phyloP scores from a whole-genome alignment of 805 yeast genomes.

The Schwanniomyces sp. region DNA sequence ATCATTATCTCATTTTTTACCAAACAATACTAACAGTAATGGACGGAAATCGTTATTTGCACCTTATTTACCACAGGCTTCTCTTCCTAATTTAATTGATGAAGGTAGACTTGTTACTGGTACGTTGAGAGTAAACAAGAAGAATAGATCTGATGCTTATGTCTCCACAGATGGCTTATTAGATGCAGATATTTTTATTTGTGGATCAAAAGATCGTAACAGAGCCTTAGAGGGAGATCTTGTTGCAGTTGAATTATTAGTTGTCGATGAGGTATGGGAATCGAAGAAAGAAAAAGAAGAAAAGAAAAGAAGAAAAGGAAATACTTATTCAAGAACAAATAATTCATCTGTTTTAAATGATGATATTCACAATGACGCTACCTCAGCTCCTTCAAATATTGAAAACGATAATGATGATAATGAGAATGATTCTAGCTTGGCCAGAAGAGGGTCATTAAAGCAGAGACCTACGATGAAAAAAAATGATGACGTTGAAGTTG shows the following conservation, averaged over 20 bases:
- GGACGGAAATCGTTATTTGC: constrained; percentile 85
- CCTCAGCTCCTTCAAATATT: constrained; percentile 47
- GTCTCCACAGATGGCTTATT: constrained; percentile 95
- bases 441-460: constrained; percentile 84
- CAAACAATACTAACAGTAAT: constrained; percentile 34
- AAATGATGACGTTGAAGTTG: constrained; percentile 97
- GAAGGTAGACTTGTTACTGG: constrained; percentile 95
- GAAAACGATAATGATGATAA: constrained; percentile 23
- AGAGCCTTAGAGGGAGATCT: constrained; percentile 96
- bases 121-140: constrained; percentile 88
- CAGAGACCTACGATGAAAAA: constrained; percentile 97
- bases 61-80: constrained; percentile 92
- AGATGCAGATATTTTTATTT: constrained; percentile 95
- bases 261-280: constrained; percentile 97
- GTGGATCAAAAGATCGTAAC: constrained; percentile 97
- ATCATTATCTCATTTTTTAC: constrained; percentile 38
- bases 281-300: constrained; percentile 96
- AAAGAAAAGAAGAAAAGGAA: constrained; percentile 85
- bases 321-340: constrained; percentile 34
- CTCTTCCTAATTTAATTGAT: constrained; percentile 82
- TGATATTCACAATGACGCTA: constrained; percentile 80
- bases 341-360: constrained; percentile 48
- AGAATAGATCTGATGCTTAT: constrained; percentile 96
- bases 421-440: constrained; percentile 39
- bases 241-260: constrained; percentile 91